Evolutionary conservation across 371 early-diverging fungal genomes (phyloP), one percentile per base, ranked within the genome.

Genomic region (Saksenaea vasiformis): DNA sequence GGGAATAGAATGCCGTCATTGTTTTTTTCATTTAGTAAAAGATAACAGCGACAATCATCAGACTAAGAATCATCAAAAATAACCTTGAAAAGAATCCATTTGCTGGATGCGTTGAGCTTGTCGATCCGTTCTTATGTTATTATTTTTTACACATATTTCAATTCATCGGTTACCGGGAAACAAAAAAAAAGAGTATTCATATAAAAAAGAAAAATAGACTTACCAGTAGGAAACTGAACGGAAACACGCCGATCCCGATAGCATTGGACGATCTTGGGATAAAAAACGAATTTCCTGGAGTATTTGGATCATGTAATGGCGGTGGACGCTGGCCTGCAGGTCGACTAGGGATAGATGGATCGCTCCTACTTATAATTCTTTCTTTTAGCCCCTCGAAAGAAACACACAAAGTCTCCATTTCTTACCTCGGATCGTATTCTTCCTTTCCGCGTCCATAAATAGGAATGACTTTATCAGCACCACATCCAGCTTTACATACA

Each of bases 401-500:
- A 57, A 38, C 5, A 17, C 13, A 26, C 28, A 54, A 17, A 17
- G 38, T 7, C 57, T 38, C 19, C 39, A 13, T 14, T 11, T 19
- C 8, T 66, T 78, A 84, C 85, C 90, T 87, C 41, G 91, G 91
- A 69, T 91, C 91, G 53, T 82, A 80, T 61, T 81, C 85, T 65
- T 90, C 90, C 62, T 77, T 77, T 22, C 91, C 91, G 43, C 91
- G 85, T 43, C 91, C 90, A 62, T 91, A 91, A 27, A 91, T 80
- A 1, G 91, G 91, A 47, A 91, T 90, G 39, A 91, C 89, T 66
- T 91, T 90, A 39, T 90, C 90, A 66, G 83, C 80, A 4, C 86
- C 89, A 69, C 91, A 90, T 44, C 90, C 91, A 3, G 89, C 91
- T 68, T 91, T 91, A 64, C 91, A 91, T 14, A 91, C 91, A 0